Base-by-base conservation (phyloP, 169 alveolate species). In the Plasmodium berghei region DNA sequence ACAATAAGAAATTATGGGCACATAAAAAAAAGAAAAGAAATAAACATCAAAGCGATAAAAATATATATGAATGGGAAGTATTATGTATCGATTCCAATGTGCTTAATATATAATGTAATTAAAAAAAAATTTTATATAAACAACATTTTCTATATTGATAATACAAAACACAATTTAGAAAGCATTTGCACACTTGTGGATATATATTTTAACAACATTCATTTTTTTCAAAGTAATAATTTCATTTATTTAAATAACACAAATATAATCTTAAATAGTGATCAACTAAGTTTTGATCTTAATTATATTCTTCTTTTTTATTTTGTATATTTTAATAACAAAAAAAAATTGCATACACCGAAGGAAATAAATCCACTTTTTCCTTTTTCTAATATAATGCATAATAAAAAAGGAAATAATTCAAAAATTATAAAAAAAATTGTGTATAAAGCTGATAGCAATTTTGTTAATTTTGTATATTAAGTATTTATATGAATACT, bases 41-140 rank as follows among this genome's bases (percentile, higher is more conserved):
- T 83, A 83, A 66, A 67, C 22, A 67, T 83, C 22, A 83, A 67
- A 45, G 52, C 20, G 20, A 22, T 83, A 14, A 83, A 49, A 14
- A 71, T 83, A 59, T 67, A 61, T 48, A 34, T 83, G 61, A 83
- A 83, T 83, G 90, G 90, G 48, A 83, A 83, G 46, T 67, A 52
- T 45, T 83, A 48, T 72, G 20, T 54, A 12, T 59, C 90, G 2
- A 14, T 83, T 34, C 90, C 90, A 8, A 59, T 83, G 22, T 34
- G 12, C 55, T 55, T 83, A 83, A 83, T 62, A 5, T 83, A 83
- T 48, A 83, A 83, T 54, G 49, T 83, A 83, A 67, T 34, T 67
- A 83, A 67, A 48, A 45, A 83, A n/a, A 34, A 40, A 16, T 83
- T 67, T 26, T 83, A 67, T 61, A 16, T 83, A 42, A 83, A 83